Evolutionary conservation across 306 rosid species (phyloP).

Genomic region (Fagus sylvatica): DNA sequence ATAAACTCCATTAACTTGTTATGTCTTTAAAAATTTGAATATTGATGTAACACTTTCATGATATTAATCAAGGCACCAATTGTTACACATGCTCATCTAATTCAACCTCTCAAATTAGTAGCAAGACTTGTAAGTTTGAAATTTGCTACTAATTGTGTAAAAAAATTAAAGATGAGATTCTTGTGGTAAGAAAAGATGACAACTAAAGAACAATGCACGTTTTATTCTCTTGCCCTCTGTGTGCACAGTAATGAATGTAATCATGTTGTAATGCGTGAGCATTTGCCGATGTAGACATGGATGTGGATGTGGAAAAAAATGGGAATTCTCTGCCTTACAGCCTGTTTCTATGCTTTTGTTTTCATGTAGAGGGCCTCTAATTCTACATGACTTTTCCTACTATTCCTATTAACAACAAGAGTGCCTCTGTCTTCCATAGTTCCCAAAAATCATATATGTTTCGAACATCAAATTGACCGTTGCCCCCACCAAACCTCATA

Average conservation of each 20-base stretch:
- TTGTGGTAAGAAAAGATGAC: too few relatives aligned
- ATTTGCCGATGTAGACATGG: background rate
- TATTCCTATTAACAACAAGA: background rate
- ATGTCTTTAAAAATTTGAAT: too few relatives aligned
- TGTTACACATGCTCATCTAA: too few relatives aligned
- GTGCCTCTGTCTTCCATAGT: background rate
- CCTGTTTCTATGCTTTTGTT: background rate
- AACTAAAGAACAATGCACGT: background rate
- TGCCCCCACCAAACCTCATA: conserved; percentile 39
- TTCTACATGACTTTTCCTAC: background rate
- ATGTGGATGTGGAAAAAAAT: background rate
- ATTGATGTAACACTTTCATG: too few relatives aligned
- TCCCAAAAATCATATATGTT: background rate
- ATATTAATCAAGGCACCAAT: too few relatives aligned
- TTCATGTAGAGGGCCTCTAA: background rate
- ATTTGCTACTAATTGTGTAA: too few relatives aligned
- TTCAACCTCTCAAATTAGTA: too few relatives aligned
- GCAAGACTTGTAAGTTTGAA: too few relatives aligned
- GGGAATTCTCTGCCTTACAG: background rate
- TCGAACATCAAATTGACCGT: conserved; percentile 23
- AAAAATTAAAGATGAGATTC: too few relatives aligned
- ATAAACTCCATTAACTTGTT: too few relatives aligned
- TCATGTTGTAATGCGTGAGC: background rate
- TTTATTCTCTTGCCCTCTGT: background rate
- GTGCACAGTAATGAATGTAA: background rate